Evolutionary conservation across 495 filamentous ascomycete species (phyloP).

Genomic region (Podospora bellae-mahoneyi): DNA sequence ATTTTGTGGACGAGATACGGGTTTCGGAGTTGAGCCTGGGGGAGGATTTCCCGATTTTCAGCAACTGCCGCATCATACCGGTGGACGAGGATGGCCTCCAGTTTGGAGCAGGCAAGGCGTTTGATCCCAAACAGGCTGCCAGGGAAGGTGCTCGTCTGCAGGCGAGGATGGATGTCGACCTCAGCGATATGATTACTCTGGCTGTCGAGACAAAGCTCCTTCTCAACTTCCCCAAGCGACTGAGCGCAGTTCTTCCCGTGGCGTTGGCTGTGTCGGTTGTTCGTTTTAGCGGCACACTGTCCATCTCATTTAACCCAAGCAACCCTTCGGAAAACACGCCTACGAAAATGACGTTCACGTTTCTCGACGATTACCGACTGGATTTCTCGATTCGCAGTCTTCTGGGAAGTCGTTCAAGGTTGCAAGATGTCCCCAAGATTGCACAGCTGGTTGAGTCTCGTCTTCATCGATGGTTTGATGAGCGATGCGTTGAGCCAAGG

Average conservation of each 20-base stretch:
- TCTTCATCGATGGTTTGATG: slow-evolving; percentile 95
- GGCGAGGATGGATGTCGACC: slow-evolving; percentile 92
- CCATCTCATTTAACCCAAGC: slow-evolving; percentile 82
- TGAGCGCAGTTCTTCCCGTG: slow-evolving; percentile 88
- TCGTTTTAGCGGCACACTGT: slow-evolving; percentile 89
- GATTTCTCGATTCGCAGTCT: slow-evolving; percentile 88
- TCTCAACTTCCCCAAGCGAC: slow-evolving; percentile 86
- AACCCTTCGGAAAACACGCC: slow-evolving; percentile 52
- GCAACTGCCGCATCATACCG: slow-evolving; percentile 91
- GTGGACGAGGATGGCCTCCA: slow-evolving; percentile 67
- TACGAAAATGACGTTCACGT: slow-evolving; percentile 89
- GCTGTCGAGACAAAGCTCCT: slow-evolving; percentile 90
- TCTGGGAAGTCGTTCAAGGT: slow-evolving; percentile 80
- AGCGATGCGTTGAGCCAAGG: slow-evolving; percentile 88
- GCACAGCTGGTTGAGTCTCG: slow-evolving; percentile 89
- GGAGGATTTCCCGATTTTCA: slow-evolving; percentile 98
- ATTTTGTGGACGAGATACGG: slow-evolving; percentile 87
- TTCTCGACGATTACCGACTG: slow-evolving; percentile 91
- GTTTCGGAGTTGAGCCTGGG: slow-evolving; percentile 91
- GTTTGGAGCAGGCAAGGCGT: slow-evolving; percentile 46
- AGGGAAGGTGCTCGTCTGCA: slow-evolving; percentile 70
- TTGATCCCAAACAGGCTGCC: slow-evolving; percentile 47
- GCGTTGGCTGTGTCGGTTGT: slow-evolving; percentile 88
- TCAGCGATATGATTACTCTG: slow-evolving; percentile 91
- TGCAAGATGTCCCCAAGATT: slow-evolving; percentile 97